Evolutionary conservation across 176 grass and related monocot genomes (phyloP).

Genomic region (Ampelocalamus luodianensis): DNA sequence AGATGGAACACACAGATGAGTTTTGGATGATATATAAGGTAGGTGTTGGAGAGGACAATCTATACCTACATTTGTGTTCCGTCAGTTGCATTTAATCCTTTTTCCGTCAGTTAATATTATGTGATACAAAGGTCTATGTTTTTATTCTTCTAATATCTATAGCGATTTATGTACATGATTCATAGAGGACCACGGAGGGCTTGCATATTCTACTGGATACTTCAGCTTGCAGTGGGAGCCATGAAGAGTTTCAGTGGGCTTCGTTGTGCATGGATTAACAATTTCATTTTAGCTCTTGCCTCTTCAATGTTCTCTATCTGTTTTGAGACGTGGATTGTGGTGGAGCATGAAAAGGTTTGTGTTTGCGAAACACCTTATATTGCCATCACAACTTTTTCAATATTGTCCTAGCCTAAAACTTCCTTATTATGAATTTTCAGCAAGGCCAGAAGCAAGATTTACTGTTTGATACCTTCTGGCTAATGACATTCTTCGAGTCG

Average conservation of each 20-base stretch:
- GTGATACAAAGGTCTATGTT: not conserved
- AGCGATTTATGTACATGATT: constrained; percentile 39
- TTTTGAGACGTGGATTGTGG: constrained; percentile 86
- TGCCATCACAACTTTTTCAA: not conserved
- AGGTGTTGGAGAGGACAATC: not conserved
- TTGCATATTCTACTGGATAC: constrained; percentile 73
- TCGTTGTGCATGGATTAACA: constrained; percentile 71
- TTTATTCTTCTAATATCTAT: constrained; percentile 23
- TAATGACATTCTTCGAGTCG: constrained; percentile 92
- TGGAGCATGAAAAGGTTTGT: constrained; percentile 90
- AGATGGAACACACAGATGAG: not conserved
- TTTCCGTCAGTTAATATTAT: not conserved
- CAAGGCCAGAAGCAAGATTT: constrained; percentile 85
- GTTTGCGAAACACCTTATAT: constrained; percentile 19
- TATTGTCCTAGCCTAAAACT: not conserved
- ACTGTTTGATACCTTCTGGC: constrained; percentile 85
- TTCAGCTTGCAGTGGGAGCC: constrained; percentile 68
- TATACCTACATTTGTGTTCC: constrained; percentile 13
- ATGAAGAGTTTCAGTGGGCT: constrained; percentile 65
- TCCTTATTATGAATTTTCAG: constrained; percentile 66
- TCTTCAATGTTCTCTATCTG: constrained; percentile 91
- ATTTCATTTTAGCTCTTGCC: constrained; percentile 67
- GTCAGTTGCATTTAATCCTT: constrained; percentile 16
- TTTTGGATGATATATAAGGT: not conserved
- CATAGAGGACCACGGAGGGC: constrained; percentile 67